Percentiles rank a stretch among this genome's conserved stretches.
Conservation (phyloP, 1,284 basidiomycete genomes). For the Rugosomyces carneus region DNA sequence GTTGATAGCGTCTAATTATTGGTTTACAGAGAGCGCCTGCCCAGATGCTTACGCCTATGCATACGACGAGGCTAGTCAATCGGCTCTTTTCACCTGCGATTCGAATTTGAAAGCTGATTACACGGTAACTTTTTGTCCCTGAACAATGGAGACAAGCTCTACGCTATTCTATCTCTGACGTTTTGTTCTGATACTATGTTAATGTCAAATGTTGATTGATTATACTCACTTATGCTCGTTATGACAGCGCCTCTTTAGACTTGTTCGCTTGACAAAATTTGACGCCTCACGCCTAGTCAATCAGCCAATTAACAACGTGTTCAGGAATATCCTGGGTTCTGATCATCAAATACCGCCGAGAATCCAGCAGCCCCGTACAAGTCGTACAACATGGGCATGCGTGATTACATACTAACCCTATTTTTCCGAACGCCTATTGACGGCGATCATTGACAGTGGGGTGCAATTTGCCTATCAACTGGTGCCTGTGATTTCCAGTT, state of each 20-base stretch:
- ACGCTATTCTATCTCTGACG: too few species aligned
- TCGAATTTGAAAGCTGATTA: slow-evolving; percentile 40
- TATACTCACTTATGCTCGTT: too few species aligned
- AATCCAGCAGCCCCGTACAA: background rate
- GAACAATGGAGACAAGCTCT: too few species aligned
- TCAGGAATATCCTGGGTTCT: background rate
- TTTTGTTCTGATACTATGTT: too few species aligned
- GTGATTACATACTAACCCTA: background rate
- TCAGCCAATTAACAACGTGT: background rate
- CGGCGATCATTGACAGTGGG: background rate
- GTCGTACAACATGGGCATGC: background rate
- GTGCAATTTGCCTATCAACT: background rate
- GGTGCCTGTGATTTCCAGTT: background rate
- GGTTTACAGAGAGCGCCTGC: slow-evolving; percentile 53
- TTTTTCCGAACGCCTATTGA: background rate
- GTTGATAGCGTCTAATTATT: too few species aligned
- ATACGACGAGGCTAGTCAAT: slow-evolving; percentile 47
- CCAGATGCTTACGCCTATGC: slow-evolving; percentile 53
- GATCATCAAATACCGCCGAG: background rate
- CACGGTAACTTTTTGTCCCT: slow-evolving; percentile 53
- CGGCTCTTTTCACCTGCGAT: slow-evolving; percentile 47
- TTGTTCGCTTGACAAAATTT: background rate
- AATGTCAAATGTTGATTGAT: too few species aligned
- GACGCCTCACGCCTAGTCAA: too few species aligned
- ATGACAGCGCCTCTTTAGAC: too few species aligned